phyloP scores from a whole-genome alignment of 345 rosid species.

The Salix suchowensis region DNA sequence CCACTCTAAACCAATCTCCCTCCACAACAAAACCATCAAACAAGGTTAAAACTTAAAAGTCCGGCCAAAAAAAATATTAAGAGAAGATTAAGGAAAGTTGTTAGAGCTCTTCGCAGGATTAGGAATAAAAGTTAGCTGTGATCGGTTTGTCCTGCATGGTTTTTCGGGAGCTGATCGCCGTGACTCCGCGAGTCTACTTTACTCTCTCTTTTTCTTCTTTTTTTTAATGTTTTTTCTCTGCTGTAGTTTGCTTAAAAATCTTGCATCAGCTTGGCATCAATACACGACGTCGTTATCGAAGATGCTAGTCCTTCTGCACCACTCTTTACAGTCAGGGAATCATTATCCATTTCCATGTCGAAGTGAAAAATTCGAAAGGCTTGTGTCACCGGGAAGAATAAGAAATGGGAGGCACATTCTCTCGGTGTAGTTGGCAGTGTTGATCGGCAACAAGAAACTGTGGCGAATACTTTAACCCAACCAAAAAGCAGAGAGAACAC shows the following conservation, averaged over 20 bases:
- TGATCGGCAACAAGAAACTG: not conserved
- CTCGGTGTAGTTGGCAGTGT: not conserved
- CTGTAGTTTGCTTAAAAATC: not conserved
- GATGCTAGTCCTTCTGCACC: not conserved
- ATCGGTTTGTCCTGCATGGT: not conserved
- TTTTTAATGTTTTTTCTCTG: not conserved
- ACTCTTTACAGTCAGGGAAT: slow-evolving; percentile 7
- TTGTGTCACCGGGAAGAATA: slow-evolving; percentile 6
- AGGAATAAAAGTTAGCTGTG: not conserved
- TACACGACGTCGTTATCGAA: not conserved
- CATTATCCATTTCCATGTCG: slow-evolving; percentile 6
- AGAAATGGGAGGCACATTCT: not conserved
- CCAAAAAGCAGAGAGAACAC: not conserved
- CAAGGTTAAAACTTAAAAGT: too few species aligned
- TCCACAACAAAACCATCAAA: too few species aligned
- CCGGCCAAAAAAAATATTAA: too few species aligned
- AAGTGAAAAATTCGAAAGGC: slow-evolving; percentile 10
- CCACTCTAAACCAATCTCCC: too few species aligned
- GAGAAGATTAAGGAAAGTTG: not conserved
- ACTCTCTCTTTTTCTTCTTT: not conserved
- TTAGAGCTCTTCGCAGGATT: not conserved
- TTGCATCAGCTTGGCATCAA: not conserved
- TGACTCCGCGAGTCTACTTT: too few species aligned
- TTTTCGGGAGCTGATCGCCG: not conserved
- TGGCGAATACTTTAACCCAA: not conserved